phyloP scores from a whole-genome alignment of 148 eudicot genomes.

The Fagopyrum homotropicum region DNA sequence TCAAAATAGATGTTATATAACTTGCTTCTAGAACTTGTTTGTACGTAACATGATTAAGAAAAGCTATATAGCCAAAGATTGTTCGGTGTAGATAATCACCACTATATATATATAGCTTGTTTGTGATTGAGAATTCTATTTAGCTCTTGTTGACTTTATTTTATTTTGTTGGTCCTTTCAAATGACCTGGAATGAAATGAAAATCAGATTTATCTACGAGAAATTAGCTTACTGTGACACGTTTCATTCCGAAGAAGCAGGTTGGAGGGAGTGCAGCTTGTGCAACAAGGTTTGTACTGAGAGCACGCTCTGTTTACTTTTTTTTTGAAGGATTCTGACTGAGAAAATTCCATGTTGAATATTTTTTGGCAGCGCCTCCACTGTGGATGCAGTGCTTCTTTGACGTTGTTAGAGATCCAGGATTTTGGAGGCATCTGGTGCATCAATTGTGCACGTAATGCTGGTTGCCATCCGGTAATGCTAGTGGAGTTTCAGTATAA shows the following conservation, averaged over 20 bases:
- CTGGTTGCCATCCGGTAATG: slow-evolving; percentile 36
- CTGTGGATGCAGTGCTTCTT: slow-evolving; percentile 93
- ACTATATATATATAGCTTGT: not conserved
- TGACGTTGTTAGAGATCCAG: slow-evolving; percentile 50
- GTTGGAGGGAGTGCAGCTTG: slow-evolving; percentile 91
- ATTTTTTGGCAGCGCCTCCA: slow-evolving; percentile 56
- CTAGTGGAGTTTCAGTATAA: not conserved
- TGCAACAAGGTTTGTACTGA: slow-evolving; percentile 65
- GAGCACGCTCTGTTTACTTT: slow-evolving; percentile 1
- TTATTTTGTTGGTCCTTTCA: not conserved
- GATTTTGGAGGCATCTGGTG: slow-evolving; percentile 85
- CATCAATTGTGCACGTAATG: slow-evolving; percentile 44
- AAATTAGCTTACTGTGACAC: slow-evolving; percentile 63
- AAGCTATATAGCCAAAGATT: not conserved
- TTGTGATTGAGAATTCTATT: not conserved
- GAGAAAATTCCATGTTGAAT: not conserved
- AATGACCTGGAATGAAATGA: slow-evolving; percentile 15
- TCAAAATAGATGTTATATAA: not conserved
- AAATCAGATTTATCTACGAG: slow-evolving; percentile 65
- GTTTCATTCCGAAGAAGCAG: slow-evolving; percentile 75
- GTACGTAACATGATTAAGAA: not conserved
- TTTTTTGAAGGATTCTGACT: not conserved
- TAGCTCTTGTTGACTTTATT: not conserved
- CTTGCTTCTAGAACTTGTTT: not conserved
- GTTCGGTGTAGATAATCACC: not conserved